Evolutionary conservation across 257 asterid genomes (phyloP).

Genomic region (Salvia rosmarinus): DNA sequence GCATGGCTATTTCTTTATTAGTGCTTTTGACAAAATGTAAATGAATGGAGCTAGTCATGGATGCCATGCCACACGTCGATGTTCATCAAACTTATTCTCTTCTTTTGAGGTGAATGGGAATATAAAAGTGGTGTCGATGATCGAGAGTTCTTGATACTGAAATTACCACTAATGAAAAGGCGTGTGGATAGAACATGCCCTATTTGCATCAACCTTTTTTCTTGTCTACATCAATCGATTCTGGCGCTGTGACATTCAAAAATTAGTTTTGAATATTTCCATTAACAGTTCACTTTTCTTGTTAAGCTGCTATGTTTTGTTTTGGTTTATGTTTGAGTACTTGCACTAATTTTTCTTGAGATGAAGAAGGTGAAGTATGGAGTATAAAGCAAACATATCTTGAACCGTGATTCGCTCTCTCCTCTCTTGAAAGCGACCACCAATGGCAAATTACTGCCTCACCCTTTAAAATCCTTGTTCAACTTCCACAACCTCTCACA

Average conservation of each 20-base stretch:
- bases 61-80: conserved; percentile 37
- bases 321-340: neutral
- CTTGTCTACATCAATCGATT: conserved; percentile 39
- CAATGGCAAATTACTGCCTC: conserved; percentile 1
- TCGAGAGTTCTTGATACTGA: conserved; percentile 9
- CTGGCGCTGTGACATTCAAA: neutral
- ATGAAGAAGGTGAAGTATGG: conserved; percentile 7
- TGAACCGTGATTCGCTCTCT: conserved; percentile 20
- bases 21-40: conserved; percentile 26
- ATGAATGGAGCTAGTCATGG: conserved; percentile 26
- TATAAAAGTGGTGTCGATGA: conserved; percentile 31
- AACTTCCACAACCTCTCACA: conserved; percentile 26
- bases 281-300: neutral
- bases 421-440: conserved; percentile 28
- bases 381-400: conserved; percentile 30
- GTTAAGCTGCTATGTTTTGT: neutral
- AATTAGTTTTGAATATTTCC: neutral
- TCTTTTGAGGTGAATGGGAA: conserved; percentile 31
- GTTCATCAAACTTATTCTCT: conserved; percentile 37
- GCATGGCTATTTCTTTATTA: conserved; percentile 11
- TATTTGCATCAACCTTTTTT: conserved; percentile 32
- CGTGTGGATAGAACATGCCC: conserved; percentile 47
- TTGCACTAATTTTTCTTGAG: neutral
- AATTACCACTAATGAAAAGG: conserved; percentile 33
- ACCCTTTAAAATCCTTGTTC: conserved; percentile 33